Base-by-base conservation (phyloP, 2,329 filamentous ascomycete species). In the Orbilia javanica region DNA sequence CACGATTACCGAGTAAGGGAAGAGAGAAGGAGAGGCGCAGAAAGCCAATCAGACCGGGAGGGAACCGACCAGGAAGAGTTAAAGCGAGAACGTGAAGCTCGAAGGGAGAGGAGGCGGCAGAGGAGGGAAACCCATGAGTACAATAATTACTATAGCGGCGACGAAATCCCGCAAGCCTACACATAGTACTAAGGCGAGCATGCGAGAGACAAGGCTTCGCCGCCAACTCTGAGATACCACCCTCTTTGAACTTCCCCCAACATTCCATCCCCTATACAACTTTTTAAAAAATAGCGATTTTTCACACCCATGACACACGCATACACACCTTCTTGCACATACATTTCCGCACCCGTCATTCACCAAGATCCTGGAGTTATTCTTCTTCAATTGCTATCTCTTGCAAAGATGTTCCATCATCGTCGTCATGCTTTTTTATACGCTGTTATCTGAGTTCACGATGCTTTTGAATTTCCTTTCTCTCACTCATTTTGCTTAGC, bases 131-230 rank as follows among this genome's bases (percentile, higher is more conserved):
- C 73, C 11, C 55, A 67, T 8, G 75, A 71, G 27, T 62, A 71
- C 31, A 46, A 31, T n/a, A 36, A 74, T 46, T 74, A 74, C 60
- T 65, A 70, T n/a, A 77, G 66, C 52, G 73, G 73, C 20, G 73
- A 66, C 4, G 73, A 77, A 36, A 77, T 67, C 22, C 73, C 73
- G 3, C 53, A 55, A 34, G 67, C 60, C 29, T 77, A 77, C 36
- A 67, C 60, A 18, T 77, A 71, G 42, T 50, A 39, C 20, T 42
- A 20, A 60, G 13, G 31, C 27, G 55, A 25, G 31, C 20, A 27
- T 25, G 44, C 22, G 46, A 25, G 36, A n/a, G n/a, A n/a, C n/a
- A n/a, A n/a, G 25, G 18, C 29, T 50, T 64, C n/a, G 60, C 42
- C 60, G 44, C 60, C 39, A 64, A 64, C 42, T 4, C n/a, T 10